These are phyloP conservation scores for Metschnikowia similis DNA, from an alignment of 805 yeast genomes.

Conservation along the genomic window DNA sequence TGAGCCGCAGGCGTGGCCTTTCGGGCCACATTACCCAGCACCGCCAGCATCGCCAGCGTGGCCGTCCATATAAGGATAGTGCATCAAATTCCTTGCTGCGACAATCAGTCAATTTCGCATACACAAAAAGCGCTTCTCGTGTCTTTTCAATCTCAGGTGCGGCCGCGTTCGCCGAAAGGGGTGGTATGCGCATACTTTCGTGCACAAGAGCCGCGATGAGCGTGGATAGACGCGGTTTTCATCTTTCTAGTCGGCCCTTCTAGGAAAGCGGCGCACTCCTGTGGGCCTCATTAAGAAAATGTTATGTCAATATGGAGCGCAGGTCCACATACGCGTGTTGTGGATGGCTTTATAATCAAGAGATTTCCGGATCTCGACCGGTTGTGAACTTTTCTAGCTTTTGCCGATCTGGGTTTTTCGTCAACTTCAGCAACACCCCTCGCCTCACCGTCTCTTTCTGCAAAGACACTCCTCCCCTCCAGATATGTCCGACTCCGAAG, in stretches of 20 bases:
- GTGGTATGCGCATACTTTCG: background rate
- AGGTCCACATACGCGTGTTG: constrained; percentile 1
- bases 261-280: constrained; percentile 2
- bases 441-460: too few species aligned
- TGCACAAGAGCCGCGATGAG: constrained; percentile 1
- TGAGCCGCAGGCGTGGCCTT: too few species aligned
- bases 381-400: constrained; percentile 1
- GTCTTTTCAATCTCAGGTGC: background rate
- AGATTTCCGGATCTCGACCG: background rate
- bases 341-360: background rate
- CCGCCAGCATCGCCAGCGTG: background rate
- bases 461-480: too few species aligned
- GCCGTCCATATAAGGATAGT: background rate
- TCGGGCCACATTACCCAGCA: too few species aligned
- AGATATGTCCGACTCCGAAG: constrained; percentile 34
- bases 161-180: constrained; percentile 1
- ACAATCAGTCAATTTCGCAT: background rate
- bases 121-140: background rate
- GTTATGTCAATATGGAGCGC: background rate
- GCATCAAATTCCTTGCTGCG: background rate
- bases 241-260: background rate
- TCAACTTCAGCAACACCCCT: background rate
- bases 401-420: background rate
- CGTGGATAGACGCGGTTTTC: constrained; percentile 5
- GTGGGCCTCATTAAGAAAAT: background rate